Evolutionary conservation across 2,329 filamentous ascomycete genomes (phyloP).

Genomic region (Arthrobotrys sphaeroides): DNA sequence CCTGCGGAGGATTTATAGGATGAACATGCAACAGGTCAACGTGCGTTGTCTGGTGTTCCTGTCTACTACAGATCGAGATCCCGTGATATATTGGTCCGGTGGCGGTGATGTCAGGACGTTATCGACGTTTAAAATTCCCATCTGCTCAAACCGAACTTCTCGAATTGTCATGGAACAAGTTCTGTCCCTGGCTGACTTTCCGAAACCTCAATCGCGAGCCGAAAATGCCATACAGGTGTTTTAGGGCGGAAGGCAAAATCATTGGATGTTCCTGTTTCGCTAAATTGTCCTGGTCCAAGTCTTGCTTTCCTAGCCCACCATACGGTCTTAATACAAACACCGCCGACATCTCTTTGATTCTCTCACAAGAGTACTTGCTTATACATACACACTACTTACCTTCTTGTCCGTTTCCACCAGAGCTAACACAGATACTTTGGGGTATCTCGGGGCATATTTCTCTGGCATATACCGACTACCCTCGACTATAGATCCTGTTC

Average conservation of each 20-base stretch:
- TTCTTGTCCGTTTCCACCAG: no score
- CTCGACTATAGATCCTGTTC: not conserved
- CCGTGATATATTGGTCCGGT: not conserved
- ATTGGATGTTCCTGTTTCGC: conserved; percentile 4
- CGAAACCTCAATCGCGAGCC: not conserved
- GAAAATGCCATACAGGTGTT: not conserved
- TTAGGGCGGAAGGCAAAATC: not conserved
- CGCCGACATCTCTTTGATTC: no score
- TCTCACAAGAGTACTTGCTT: no score
- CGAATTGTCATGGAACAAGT: no score
- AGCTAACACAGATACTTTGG: not conserved
- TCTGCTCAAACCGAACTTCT: no score
- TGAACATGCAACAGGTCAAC: not conserved
- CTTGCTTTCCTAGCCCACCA: conserved; percentile 1
- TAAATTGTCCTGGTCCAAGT: not conserved
- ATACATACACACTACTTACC: no score
- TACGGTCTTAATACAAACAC: not conserved
- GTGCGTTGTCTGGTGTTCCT: not conserved
- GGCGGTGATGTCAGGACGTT: no score
- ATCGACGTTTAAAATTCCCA: no score
- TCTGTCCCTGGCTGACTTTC: not conserved
- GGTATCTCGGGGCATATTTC: not conserved
- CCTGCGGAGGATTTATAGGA: no score
- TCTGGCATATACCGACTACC: not conserved
- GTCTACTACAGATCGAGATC: no score